Conservation (phyloP, 305 asterid genomes). For the Solanum chacoense region DNA sequence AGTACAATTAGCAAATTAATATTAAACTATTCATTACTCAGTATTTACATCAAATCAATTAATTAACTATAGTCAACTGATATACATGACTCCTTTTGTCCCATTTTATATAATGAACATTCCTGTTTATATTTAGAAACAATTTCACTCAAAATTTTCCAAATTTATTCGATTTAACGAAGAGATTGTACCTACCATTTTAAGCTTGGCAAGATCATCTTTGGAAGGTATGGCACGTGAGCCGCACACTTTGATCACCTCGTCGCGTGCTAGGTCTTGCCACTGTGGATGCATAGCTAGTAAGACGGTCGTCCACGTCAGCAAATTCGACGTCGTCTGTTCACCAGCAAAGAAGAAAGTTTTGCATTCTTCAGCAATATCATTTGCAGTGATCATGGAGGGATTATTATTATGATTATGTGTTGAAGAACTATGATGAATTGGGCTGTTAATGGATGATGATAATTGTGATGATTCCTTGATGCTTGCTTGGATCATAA, state of each 20-base stretch:
- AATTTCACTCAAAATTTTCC: too few species aligned
- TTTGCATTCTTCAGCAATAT: constrained; percentile 61
- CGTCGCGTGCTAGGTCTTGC: constrained; percentile 52
- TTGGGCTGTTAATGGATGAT: constrained; percentile 7
- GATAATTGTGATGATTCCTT: constrained; percentile 15
- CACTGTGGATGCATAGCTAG: constrained; percentile 63
- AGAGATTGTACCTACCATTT: constrained; percentile 27
- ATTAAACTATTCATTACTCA: too few species aligned
- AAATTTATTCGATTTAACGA: background rate
- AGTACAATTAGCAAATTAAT: background rate
- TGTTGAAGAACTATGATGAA: background rate
- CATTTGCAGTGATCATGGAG: constrained; percentile 21
- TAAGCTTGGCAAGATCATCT: constrained; percentile 49
- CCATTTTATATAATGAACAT: background rate
- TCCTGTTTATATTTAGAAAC: background rate
- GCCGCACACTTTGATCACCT: constrained; percentile 50
- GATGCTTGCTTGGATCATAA: constrained; percentile 34
- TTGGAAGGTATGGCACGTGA: constrained; percentile 43
- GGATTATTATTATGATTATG: constrained; percentile 1
- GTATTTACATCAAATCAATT: background rate
- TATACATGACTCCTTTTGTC: background rate
- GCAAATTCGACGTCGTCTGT: constrained; percentile 61
- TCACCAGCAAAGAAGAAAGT: constrained; percentile 62
- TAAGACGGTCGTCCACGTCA: constrained; percentile 68
- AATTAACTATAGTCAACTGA: background rate